Conservation (phyloP, 768 basidiomycete species). For the Rubroboletus satanas region DNA sequence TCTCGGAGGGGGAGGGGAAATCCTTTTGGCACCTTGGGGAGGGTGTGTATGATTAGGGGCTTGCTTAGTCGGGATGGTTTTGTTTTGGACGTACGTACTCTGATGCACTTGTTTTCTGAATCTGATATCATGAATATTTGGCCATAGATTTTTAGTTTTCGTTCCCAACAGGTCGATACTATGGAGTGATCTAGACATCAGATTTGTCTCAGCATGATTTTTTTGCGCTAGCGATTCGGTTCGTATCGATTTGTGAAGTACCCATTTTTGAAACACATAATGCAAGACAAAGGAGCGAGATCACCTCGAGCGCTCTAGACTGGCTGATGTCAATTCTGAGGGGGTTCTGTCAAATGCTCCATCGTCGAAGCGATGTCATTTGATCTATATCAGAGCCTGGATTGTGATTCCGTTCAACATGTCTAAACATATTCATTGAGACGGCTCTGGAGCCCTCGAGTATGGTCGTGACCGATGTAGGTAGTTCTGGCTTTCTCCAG, state of each 20-base stretch:
- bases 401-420: no score
- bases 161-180: not conserved
- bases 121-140: not conserved
- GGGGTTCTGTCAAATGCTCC: not conserved
- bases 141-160: not conserved
- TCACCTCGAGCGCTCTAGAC: not conserved
- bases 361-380: not conserved
- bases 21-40: not conserved
- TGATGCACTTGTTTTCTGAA: not conserved
- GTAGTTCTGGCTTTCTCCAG: slow-evolving; percentile 31
- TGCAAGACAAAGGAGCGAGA: not conserved
- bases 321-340: not conserved
- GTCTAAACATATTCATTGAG: no score
- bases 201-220: not conserved
- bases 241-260: not conserved
- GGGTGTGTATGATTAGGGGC: not conserved
- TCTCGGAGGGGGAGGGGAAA: not conserved
- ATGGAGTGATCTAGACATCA: not conserved
- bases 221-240: not conserved
- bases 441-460: no score
- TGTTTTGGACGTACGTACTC: not conserved
- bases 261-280: not conserved
- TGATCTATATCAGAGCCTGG: not conserved
- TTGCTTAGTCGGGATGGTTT: not conserved
- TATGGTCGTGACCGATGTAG: no score